Conservation (phyloP, 352 stramenopile genomes). For the Phytophthora pseudosyringae region DNA sequence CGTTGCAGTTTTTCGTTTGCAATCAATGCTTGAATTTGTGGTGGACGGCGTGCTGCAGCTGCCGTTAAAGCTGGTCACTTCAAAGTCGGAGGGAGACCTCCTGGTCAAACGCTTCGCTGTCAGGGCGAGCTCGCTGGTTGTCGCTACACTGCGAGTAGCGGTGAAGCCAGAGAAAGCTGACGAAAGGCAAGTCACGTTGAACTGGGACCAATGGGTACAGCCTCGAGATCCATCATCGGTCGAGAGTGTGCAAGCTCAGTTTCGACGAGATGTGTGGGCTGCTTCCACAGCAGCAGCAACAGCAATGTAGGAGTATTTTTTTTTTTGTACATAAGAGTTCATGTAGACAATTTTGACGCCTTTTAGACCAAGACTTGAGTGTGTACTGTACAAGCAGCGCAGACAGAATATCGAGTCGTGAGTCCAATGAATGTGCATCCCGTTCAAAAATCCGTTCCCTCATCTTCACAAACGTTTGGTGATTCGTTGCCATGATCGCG, state of each 20-base stretch:
- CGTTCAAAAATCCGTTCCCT: no score
- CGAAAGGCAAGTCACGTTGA: background rate
- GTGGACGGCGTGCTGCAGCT: slow-evolving; percentile 20
- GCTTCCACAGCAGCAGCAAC: background rate
- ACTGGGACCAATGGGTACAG: background rate
- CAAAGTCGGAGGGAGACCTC: background rate
- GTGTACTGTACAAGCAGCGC: no score
- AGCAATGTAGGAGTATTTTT: background rate
- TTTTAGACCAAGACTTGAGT: background rate
- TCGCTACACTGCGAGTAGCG: slow-evolving; percentile 14
- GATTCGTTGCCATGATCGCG: no score
- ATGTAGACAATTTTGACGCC: slow-evolving; percentile 3
- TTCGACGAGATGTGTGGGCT: slow-evolving; percentile 3
- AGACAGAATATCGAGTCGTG: no score
- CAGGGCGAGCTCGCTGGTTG: slow-evolving; percentile 4
- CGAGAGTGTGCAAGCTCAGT: background rate
- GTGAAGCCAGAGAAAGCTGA: background rate
- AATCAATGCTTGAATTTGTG: slow-evolving; percentile 24
- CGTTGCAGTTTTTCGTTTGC: slow-evolving; percentile 12
- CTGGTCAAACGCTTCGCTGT: slow-evolving; percentile 20
- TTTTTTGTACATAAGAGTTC: slow-evolving; percentile 1
- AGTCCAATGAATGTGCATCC: no score
- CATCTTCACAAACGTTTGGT: no score
- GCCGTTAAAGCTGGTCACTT: background rate
- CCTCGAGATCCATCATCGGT: background rate